Base-by-base conservation (phyloP, 441 rosid genomes). In the Isatis lusitanica region DNA sequence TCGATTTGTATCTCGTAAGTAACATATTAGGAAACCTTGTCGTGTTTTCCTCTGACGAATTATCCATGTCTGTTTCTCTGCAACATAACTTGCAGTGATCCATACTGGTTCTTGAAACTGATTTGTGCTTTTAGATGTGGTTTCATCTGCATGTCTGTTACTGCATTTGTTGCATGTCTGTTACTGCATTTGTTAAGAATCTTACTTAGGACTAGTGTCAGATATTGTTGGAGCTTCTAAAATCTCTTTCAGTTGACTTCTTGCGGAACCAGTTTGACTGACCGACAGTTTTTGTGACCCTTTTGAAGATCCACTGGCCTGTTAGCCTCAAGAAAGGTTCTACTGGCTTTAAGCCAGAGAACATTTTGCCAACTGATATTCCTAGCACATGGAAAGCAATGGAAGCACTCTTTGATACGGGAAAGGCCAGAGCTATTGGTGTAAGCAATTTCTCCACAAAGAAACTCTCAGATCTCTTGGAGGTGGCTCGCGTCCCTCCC, bases 381-480 rank as follows among this genome's bases (percentile, higher is more conserved):
- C 87, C 88, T 26, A 66, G 75, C 73, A 91, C 93, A 46, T 89
- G 97, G 97, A 64, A 50, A 62, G 93, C 94, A 1, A 82, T 91
- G 97, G 94, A 91, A 77, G 71, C 82, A 59, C 78, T 84, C 28
- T 79, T 73, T 56, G 89, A 85, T 78, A 78, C 86, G 46, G 88
- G 93, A 30, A 91, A 87, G 84, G 84, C 88, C 64, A 76, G 85
- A 67, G 97, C 92, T 9, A 79, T 88, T 56, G 97, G 97, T 28
- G 90, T 87, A 44, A 87, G 97, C 67, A 91, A 89, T 63, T 91
- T 91, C 83, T 89, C 94, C 15, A 65, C 86, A 31, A 87, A 86
- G 85, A 89, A 91, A 75, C 69, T 91, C 15, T 4, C 58, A 56
- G 86, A 83, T 78, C 74, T 89, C 81, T 75, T 88, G 68, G 88